phyloP scores from a whole-genome alignment of 2,329 filamentous ascomycete species.

The Beauveria australis region DNA sequence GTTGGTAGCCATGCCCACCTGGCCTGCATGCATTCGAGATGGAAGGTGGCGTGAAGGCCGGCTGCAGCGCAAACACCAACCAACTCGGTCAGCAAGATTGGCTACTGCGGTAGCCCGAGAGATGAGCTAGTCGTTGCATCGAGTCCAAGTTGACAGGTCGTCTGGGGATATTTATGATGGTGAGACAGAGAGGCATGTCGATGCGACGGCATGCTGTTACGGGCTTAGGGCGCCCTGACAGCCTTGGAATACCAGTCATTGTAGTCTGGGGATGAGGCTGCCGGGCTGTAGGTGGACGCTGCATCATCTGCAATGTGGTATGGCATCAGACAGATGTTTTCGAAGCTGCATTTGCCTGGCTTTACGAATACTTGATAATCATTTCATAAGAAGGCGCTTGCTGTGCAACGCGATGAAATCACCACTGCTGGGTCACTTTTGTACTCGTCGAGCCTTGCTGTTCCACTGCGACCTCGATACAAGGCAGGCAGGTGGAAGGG shows the following conservation, averaged over 20 bases:
- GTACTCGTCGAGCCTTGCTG: not conserved
- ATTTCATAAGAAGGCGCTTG: too few relatives aligned
- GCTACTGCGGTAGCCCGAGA: not conserved
- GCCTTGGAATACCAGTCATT: constrained; percentile 1
- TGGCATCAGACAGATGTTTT: too few relatives aligned
- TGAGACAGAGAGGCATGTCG: not conserved
- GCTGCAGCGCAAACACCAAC: not conserved
- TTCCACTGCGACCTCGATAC: not conserved
- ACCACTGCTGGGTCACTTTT: not conserved
- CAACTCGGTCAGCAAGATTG: not conserved
- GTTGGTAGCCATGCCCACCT: constrained; percentile 3
- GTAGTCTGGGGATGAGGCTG: not conserved
- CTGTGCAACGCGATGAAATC: not conserved
- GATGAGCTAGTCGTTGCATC: not conserved
- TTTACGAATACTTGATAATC: too few relatives aligned
- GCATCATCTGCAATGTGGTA: too few relatives aligned
- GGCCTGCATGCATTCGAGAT: constrained; percentile 7
- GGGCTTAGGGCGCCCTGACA: not conserved
- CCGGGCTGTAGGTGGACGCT: not conserved
- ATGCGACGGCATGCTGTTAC: not conserved
- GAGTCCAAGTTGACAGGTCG: too few relatives aligned
- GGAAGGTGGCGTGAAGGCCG: constrained; percentile 3
- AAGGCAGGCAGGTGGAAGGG: not conserved
- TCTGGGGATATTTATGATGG: not conserved
- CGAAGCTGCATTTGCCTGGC: too few relatives aligned